A percentile compares a stretch with the other conserved stretches of the same genome.
Evolutionary conservation across 2,329 filamentous ascomycete species (phyloP).

Genomic region (Pseudogymnoascus sp.): DNA sequence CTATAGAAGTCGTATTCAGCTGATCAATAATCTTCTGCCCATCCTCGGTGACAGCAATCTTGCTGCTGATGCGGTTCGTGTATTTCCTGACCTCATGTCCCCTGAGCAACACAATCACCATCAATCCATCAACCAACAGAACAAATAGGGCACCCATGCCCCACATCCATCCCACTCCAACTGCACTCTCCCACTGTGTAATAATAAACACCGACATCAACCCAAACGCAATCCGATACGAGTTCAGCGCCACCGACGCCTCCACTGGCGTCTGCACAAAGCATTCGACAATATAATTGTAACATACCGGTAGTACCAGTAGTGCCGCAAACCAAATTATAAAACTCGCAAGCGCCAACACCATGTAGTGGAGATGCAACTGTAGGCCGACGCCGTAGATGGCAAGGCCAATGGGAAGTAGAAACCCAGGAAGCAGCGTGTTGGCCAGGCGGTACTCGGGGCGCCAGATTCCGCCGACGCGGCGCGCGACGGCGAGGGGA

Average conservation of each 20-base stretch:
- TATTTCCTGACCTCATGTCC: not conserved
- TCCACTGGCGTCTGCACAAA: not conserved
- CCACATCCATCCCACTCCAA: not conserved
- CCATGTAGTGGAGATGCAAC: conserved; percentile 18
- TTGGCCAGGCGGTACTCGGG: conserved; percentile 24
- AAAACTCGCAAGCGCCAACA: not conserved
- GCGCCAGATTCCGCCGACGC: conserved; percentile 20
- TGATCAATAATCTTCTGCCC: not conserved
- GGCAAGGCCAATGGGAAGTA: conserved; percentile 27
- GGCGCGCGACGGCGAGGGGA: conserved; percentile 25
- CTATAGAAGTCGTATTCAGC: conserved; percentile 91
- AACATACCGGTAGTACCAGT: not conserved
- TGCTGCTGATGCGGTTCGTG: not conserved
- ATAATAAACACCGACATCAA: not conserved
- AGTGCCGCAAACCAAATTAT: not conserved
- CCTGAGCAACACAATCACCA: not conserved
- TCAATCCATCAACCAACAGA: not conserved
- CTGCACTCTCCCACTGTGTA: not conserved
- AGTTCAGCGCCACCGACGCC: not conserved
- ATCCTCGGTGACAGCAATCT: not conserved
- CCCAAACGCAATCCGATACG: not conserved
- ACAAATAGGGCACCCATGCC: not conserved
- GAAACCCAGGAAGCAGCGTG: conserved; percentile 10
- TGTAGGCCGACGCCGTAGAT: conserved; percentile 32
- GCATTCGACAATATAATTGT: not conserved